Evolutionary conservation across 768 basidiomycete genomes (phyloP).

Genomic region (Boletus patriciae): DNA sequence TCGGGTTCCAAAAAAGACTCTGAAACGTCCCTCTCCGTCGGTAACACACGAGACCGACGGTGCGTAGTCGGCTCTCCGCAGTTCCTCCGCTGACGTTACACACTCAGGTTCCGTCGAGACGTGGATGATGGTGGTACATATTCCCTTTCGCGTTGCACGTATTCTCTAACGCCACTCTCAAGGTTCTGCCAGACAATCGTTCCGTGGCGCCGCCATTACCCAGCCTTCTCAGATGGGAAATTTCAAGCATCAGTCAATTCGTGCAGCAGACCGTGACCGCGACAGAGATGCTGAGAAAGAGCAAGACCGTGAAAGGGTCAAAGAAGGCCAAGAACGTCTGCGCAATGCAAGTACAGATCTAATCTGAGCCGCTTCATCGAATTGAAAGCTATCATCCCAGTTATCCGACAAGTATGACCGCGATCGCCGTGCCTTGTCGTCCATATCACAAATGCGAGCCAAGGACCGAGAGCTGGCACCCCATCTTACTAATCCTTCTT

Average conservation of each 20-base stretch:
- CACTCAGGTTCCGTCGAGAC: constrained; percentile 69
- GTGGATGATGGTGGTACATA: constrained; percentile 67
- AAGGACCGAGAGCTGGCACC: constrained; percentile 71
- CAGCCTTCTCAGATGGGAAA: constrained; percentile 93
- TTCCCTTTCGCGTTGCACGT: constrained; percentile 3
- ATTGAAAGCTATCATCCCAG: constrained; percentile 38
- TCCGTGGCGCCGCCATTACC: constrained; percentile 59
- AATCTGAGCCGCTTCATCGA: neutral
- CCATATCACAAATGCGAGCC: constrained; percentile 49
- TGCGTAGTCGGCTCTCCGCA: constrained; percentile 29
- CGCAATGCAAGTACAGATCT: constrained; percentile 53
- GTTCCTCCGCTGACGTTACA: constrained; percentile 8
- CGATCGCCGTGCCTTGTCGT: constrained; percentile 60
- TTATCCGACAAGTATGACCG: constrained; percentile 88
- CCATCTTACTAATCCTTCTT: constrained; percentile 49
- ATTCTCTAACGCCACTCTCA: constrained; percentile 34
- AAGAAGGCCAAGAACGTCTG: constrained; percentile 75
- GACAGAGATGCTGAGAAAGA: constrained; percentile 48
- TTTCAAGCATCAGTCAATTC: constrained; percentile 85
- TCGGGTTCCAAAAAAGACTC: constrained; percentile 56
- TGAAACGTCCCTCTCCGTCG: constrained; percentile 52
- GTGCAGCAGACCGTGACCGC: constrained; percentile 59
- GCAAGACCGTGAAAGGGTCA: constrained; percentile 61
- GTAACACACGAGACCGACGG: constrained; percentile 67
- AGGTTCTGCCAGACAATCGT: constrained; percentile 60